Conservation (phyloP, 306 rosid genomes). For the Heteromeles arbutifolia region DNA sequence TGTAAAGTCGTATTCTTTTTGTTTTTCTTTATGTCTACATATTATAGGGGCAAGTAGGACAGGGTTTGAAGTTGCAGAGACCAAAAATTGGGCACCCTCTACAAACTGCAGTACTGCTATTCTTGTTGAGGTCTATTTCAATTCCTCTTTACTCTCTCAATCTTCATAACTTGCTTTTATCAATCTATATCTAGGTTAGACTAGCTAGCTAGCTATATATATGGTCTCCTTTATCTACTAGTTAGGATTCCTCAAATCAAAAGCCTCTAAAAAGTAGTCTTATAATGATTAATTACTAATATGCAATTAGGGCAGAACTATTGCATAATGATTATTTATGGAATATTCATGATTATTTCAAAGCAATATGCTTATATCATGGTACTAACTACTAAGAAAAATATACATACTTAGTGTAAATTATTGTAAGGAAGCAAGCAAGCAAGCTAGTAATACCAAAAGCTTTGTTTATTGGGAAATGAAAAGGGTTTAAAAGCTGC, state of each 20-base stretch:
- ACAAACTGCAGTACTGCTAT: constrained; percentile 30
- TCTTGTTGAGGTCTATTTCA: constrained; percentile 59
- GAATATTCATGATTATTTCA: constrained; percentile 1
- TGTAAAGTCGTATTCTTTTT: constrained; percentile 56
- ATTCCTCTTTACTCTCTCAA: constrained; percentile 19
- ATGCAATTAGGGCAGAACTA: constrained; percentile 25
- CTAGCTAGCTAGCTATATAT: neutral
- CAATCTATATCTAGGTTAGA: neutral
- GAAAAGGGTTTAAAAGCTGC: constrained; percentile 78
- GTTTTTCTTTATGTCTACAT: constrained; percentile 58
- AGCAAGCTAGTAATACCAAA: constrained; percentile 25
- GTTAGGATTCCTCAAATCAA: neutral
- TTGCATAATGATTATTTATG: constrained; percentile 34
- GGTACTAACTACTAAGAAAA: neutral
- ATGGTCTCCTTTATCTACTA: neutral
- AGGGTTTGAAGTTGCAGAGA: constrained; percentile 61
- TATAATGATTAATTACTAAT: neutral
- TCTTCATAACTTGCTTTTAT: constrained; percentile 13
- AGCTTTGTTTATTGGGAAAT: constrained; percentile 77
- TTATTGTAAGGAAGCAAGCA: neutral
- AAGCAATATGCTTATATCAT: neutral
- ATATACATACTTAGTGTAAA: neutral
- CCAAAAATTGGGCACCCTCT: constrained; percentile 71
- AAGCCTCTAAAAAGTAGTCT: constrained; percentile 16
- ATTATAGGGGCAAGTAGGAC: constrained; percentile 48